These are phyloP conservation scores for Epichloe brachyelytri DNA, from an alignment of 2,329 filamentous ascomycete species.

Conservation along the genomic window DNA sequence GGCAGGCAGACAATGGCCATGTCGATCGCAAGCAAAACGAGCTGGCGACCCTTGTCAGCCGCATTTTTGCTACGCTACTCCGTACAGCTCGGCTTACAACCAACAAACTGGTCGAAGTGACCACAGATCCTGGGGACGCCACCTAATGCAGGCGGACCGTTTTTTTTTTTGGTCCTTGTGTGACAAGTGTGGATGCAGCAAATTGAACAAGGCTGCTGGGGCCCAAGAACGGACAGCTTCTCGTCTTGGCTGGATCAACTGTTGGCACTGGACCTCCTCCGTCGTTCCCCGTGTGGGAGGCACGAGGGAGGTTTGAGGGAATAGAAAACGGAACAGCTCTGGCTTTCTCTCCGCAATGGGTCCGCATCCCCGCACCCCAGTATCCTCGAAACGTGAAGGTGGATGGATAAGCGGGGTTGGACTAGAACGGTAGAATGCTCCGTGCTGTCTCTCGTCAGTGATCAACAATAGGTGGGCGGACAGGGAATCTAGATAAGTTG, in stretches of 20 bases:
- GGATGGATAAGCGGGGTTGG: neutral
- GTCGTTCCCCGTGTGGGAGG: too few species aligned
- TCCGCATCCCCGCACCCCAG: constrained; percentile 5
- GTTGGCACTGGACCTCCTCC: neutral
- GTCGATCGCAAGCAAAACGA: constrained; percentile 5
- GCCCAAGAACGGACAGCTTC: neutral
- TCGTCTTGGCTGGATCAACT: neutral
- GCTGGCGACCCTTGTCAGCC: neutral
- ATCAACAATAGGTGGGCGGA: neutral
- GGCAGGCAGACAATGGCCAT: constrained; percentile 8
- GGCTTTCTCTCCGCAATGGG: neutral
- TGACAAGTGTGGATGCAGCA: neutral
- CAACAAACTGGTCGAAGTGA: neutral
- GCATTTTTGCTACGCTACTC: neutral
- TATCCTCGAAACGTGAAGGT: neutral
- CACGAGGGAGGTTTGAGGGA: neutral
- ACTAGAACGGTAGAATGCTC: neutral
- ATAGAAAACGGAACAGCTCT: neutral
- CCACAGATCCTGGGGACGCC: too few species aligned
- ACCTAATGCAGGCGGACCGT: neutral
- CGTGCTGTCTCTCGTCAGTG: neutral
- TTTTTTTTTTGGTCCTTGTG: neutral
- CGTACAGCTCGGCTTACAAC: neutral
- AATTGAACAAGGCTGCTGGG: neutral
- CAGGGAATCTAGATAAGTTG: neutral